These are phyloP conservation scores for Exophiala viscosa DNA, from an alignment of 2,329 filamentous ascomycete species.

Conservation along the genomic window DNA sequence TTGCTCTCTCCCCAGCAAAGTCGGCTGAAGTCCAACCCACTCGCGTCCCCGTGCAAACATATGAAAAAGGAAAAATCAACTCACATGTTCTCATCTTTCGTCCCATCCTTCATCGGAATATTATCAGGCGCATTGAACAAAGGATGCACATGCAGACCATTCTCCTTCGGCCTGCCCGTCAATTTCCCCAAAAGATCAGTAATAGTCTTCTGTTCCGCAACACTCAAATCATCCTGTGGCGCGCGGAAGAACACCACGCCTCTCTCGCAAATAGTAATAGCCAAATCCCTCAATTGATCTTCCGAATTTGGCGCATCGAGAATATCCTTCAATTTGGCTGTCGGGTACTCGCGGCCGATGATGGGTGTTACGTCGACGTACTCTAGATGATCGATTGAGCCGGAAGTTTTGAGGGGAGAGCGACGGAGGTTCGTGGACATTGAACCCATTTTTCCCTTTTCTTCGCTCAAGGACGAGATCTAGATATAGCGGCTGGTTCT, in stretches of 20 bases:
- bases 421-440: constrained; percentile 36
- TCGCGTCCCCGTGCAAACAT: no score
- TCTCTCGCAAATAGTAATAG: constrained; percentile 51
- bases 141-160: constrained; percentile 54
- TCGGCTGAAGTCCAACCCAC: no score
- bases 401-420: constrained; percentile 19
- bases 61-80: not conserved
- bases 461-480: no score
- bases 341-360: constrained; percentile 42
- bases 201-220: constrained; percentile 45
- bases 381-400: constrained; percentile 21
- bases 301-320: constrained; percentile 61
- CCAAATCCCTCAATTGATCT: constrained; percentile 61
- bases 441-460: constrained; percentile 8
- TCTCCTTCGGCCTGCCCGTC: constrained; percentile 48
- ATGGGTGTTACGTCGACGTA: constrained; percentile 35
- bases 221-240: constrained; percentile 41
- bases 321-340: constrained; percentile 49
- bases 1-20: not conserved
- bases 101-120: constrained; percentile 24
- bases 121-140: constrained; percentile 31
- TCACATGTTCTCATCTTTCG: constrained; percentile 23
- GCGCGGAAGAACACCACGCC: constrained; percentile 69
- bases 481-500: no score
- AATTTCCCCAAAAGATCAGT: constrained; percentile 43